Base-by-base conservation (phyloP, 2,329 filamentous ascomycete species). In the Chaetomium sp. region DNA sequence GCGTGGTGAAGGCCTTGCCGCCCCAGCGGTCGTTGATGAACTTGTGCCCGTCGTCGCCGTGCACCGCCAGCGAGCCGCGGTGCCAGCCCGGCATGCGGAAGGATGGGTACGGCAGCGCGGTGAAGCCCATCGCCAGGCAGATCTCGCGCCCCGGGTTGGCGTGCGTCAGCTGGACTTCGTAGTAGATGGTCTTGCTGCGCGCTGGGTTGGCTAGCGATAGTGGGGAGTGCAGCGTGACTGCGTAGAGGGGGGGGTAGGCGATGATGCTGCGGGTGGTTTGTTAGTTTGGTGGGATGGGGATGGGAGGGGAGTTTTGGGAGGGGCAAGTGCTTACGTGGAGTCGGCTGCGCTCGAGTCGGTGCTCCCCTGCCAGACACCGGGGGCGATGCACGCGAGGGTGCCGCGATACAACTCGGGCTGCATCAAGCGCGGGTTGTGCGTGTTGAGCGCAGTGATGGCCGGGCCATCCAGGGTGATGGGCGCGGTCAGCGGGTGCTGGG, bases 21-120 rank as follows among this genome's bases (percentile, higher is more conserved):
- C 91, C 91, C 80, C 84, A 90, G 8, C 82, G 82, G 74, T 94
- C 89, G 73, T 93, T 92, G 71, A 92, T 82, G 74, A 90, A 95
- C 74, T 85, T 84, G 71, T 89, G 83, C 0, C 91, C 91, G 75
- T 94, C 91, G 74, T 94, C 91, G 55, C 89, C 87, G 74, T 94
- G 91, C n/a, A 94, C 86, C 1, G 82, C 91, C 16, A 93, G 72
- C 68, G 86, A 89, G 21, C 85, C 91, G 38, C 91, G 84, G 73
- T 95, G 89, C 91, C 91, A 94, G 1, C 91, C 91, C 0, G 91
- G 91, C 65, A 93, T 83, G 8, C 91, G 84, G 79, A 92, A 94
- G 0, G 83, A 81, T 7, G 91, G 91, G 73, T 93, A 94, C 8
- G 91, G 91, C 56, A 89, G 84, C 1, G 90, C 90, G 0, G 84